Evolutionary conservation across 495 filamentous ascomycete genomes (phyloP).

Genomic region (Acidiella bohemica): DNA sequence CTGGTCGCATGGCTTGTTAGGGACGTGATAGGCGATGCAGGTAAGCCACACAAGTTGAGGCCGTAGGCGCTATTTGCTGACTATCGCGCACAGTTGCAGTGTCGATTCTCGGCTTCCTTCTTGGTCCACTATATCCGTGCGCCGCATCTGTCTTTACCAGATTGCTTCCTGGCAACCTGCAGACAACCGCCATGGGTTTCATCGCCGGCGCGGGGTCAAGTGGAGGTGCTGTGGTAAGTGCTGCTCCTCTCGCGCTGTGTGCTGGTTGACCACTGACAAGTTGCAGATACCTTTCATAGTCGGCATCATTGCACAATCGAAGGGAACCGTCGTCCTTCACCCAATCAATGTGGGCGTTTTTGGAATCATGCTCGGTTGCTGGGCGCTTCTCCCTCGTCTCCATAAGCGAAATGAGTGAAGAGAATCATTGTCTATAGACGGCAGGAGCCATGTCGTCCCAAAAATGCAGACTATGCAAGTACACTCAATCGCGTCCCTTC

Average conservation of each 20-base stretch:
- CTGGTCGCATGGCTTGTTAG: conserved; percentile 64
- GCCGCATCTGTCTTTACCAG: conserved; percentile 52
- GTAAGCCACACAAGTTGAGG: neutral
- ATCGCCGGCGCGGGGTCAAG: conserved; percentile 62
- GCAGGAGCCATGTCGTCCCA: too few species aligned
- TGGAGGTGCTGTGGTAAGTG: conserved; percentile 46
- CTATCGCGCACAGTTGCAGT: conserved; percentile 38
- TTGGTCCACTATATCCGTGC: conserved; percentile 68
- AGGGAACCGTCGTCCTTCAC: conserved; percentile 63
- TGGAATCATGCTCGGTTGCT: conserved; percentile 54
- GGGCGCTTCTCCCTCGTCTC: conserved; percentile 42
- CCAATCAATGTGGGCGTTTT: conserved; percentile 53
- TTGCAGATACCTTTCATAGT: conserved; percentile 61
- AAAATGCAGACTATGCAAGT: too few species aligned
- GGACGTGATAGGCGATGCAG: conserved; percentile 54
- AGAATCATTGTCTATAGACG: neutral
- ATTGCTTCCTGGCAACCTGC: conserved; percentile 47
- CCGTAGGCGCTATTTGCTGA: neutral
- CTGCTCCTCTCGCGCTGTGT: too few species aligned
- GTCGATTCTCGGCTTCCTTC: conserved; percentile 56
- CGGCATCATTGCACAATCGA: conserved; percentile 52
- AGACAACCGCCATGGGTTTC: conserved; percentile 53
- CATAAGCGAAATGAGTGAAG: conserved; percentile 41
- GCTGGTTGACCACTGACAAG: too few species aligned
- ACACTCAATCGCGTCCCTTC: too few species aligned